Percentiles rank a stretch among this genome's conserved stretches.
Evolutionary conservation across 306 rosid genomes (phyloP).

Genomic region (Calophaca sinica): DNA sequence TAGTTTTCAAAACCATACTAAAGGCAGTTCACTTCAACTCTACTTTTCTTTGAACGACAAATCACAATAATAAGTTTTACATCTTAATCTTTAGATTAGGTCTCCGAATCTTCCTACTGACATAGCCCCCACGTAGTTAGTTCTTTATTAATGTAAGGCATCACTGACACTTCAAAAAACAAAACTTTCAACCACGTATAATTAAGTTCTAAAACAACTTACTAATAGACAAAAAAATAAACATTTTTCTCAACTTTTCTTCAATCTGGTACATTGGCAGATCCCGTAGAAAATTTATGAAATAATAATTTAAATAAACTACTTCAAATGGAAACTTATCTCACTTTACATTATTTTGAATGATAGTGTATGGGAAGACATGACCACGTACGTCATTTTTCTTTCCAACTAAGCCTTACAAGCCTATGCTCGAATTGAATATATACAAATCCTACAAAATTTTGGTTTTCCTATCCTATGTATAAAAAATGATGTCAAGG

Average conservation of each 20-base stretch:
- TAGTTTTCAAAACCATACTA: too few relatives aligned
- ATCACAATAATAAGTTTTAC: too few relatives aligned
- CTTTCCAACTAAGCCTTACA: background rate
- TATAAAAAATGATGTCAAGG: constrained; percentile 36
- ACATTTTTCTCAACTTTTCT: background rate
- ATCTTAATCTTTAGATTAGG: background rate
- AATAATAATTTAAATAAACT: constrained; percentile 5
- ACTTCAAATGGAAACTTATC: background rate
- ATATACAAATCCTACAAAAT: constrained; percentile 32
- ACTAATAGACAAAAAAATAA: background rate
- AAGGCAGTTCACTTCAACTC: background rate
- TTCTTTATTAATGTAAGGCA: too few relatives aligned
- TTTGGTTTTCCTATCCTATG: constrained; percentile 2
- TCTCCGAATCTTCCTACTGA: background rate
- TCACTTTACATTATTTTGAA: constrained; percentile 21
- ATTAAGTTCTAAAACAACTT: background rate
- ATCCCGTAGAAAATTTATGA: background rate
- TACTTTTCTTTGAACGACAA: background rate
- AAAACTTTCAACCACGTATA: background rate
- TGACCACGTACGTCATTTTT: background rate
- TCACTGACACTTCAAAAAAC: background rate
- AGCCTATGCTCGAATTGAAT: constrained; percentile 21
- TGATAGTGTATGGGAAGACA: constrained; percentile 24
- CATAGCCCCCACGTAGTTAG: background rate
- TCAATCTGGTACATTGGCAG: background rate